Percentiles rank a stretch among this genome's conserved stretches.
Evolutionary conservation across 2,329 filamentous ascomycete species (phyloP).

Genomic region (Fusarium chuoi): DNA sequence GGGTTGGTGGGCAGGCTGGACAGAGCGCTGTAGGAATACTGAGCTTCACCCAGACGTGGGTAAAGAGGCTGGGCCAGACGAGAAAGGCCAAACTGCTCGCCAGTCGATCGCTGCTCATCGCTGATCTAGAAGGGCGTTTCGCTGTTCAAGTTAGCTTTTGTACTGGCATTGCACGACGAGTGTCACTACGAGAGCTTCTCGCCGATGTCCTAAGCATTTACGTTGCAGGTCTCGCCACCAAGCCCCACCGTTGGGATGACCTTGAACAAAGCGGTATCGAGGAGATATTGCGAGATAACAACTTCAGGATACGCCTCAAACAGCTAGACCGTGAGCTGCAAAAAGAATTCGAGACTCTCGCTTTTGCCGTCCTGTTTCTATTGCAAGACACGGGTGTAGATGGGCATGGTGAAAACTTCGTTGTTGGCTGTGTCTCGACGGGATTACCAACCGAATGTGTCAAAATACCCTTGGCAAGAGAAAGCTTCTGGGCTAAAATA

Average conservation of each 20-base stretch:
- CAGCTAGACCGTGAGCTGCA: rapidly evolving
- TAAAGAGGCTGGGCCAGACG: rapidly evolving
- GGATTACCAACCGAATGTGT: rapidly evolving
- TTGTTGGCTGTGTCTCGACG: rapidly evolving
- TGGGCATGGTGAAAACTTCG: rapidly evolving
- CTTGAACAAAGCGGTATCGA: too few relatives aligned
- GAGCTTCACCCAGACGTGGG: background rate
- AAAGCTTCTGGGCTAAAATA: background rate
- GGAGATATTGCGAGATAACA: rapidly evolving
- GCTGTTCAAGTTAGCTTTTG: background rate
- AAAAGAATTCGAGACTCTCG: rapidly evolving
- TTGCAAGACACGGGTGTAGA: background rate
- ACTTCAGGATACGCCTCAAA: rapidly evolving
- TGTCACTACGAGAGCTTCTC: rapidly evolving
- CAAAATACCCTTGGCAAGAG: rapidly evolving
- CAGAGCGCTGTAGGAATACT: rapidly evolving
- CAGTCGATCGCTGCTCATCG: background rate
- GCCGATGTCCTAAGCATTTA: rapidly evolving
- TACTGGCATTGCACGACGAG: background rate
- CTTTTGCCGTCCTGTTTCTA: rapidly evolving
- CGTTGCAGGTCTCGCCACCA: rapidly evolving
- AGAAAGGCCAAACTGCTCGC: rapidly evolving
- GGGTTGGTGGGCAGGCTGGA: rapidly evolving
- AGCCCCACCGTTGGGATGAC: too few relatives aligned
- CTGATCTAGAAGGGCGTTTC: background rate